These are phyloP conservation scores for Spencermartinsiella europaea DNA, from an alignment of 805 yeast genomes.

Conservation along the genomic window DNA sequence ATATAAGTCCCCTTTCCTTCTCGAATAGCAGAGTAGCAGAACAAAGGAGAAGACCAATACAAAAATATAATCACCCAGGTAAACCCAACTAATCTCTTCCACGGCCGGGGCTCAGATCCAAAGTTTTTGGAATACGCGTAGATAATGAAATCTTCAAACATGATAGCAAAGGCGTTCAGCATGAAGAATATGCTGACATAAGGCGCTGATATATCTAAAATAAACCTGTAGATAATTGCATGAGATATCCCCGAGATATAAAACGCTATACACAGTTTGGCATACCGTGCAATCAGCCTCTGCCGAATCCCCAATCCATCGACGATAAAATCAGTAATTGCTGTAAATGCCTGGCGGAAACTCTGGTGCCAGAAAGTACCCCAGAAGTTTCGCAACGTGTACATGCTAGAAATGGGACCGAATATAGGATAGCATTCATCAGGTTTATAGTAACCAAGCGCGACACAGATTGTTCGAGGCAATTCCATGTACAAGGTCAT, in stretches of 20 bases:
- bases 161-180: not conserved
- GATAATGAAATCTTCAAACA: not conserved
- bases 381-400: not conserved
- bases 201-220: not conserved
- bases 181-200: not conserved
- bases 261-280: not conserved
- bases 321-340: not conserved
- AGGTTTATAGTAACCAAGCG: not conserved
- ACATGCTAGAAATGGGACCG: not conserved
- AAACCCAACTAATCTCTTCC: not conserved
- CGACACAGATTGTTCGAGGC: not conserved
- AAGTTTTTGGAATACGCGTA: not conserved
- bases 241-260: not conserved
- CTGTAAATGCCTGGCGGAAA: not conserved
- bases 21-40: too few species aligned
- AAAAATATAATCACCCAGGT: not conserved
- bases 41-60: not conserved
- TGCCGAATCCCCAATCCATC: not conserved
- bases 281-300: not conserved
- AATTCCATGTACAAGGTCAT: not conserved
- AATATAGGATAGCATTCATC: conserved; percentile 1
- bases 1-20: too few species aligned
- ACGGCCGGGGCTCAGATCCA: not conserved
- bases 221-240: not conserved
- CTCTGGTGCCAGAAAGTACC: conserved; percentile 1